phyloP scores from a whole-genome alignment of 495 filamentous ascomycete species.

The Penicillium robsamsonii region DNA sequence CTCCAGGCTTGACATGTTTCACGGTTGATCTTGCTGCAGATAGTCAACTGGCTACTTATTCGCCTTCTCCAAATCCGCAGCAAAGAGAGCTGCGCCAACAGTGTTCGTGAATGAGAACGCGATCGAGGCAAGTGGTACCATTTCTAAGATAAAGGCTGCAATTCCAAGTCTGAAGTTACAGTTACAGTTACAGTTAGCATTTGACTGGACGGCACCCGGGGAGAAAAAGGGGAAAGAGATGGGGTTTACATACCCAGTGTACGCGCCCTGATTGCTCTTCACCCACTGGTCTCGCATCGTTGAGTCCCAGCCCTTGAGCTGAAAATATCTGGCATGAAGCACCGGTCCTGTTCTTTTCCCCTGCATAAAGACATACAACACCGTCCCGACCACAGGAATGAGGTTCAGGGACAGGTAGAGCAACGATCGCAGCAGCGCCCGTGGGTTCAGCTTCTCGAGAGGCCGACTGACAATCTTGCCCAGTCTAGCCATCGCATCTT shows the following conservation, averaged over 20 bases:
- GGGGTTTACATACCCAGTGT: constrained; percentile 67
- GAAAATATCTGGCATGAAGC: constrained; percentile 71
- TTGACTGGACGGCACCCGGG: not conserved
- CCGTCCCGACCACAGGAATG: constrained; percentile 83
- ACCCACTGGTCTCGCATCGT: constrained; percentile 63
- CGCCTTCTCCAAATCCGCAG: constrained; percentile 78
- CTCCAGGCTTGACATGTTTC: not conserved
- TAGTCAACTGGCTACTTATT: constrained; percentile 12
- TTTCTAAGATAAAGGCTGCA: constrained; percentile 72
- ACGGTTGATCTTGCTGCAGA: not conserved
- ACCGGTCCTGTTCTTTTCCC: constrained; percentile 56
- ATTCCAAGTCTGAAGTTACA: constrained; percentile 68
- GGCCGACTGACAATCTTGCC: constrained; percentile 72
- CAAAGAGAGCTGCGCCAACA: constrained; percentile 91
- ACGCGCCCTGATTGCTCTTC: constrained; percentile 58
- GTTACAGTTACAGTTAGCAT: constrained; percentile 24
- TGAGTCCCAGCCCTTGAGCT: constrained; percentile 77
- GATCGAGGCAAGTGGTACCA: constrained; percentile 79
- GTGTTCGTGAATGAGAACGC: constrained; percentile 89
- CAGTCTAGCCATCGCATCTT: constrained; percentile 59
- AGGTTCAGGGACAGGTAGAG: constrained; percentile 88
- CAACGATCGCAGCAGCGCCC: constrained; percentile 64
- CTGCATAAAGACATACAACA: constrained; percentile 73
- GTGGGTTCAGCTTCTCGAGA: constrained; percentile 63
- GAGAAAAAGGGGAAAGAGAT: not conserved